A percentile compares a stretch with the other conserved stretches of the same genome.
Conservation (phyloP, 768 basidiomycete genomes). For the Termitomyces sp. region DNA sequence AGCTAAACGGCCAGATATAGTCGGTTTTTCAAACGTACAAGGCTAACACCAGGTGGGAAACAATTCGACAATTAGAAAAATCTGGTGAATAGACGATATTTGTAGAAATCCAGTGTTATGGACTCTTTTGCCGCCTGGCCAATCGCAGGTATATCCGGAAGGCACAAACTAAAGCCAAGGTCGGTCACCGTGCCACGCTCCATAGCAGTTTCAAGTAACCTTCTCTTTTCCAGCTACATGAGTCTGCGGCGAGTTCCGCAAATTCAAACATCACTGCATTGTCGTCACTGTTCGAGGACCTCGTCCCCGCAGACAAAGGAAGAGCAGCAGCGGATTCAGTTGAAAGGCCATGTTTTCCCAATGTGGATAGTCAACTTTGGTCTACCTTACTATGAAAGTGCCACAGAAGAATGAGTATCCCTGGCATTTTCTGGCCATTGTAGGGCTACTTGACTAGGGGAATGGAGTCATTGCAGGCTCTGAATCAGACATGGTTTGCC, state of each 20-base stretch:
- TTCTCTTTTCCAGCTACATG: slow-evolving; percentile 11
- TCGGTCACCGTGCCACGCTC: slow-evolving; percentile 16
- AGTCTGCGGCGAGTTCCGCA: slow-evolving; percentile 18
- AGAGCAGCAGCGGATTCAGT: slow-evolving; percentile 11
- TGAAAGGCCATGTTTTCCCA: slow-evolving; percentile 3
- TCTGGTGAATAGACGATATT: slow-evolving; percentile 5
- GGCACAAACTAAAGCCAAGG: slow-evolving; percentile 6
- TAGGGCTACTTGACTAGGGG: neutral
- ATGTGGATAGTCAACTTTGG: neutral
- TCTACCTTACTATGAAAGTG: neutral
- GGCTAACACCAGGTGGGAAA: neutral
- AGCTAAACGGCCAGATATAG: neutral
- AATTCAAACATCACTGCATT: slow-evolving; percentile 10
- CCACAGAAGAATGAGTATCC: neutral
- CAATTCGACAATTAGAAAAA: neutral
- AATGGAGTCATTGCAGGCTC: neutral
- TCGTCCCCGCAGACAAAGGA: slow-evolving; percentile 18
- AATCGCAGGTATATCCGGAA: slow-evolving; percentile 12
- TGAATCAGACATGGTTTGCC: neutral
- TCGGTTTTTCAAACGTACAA: neutral
- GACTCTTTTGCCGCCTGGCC: slow-evolving; percentile 10
- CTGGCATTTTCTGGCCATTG: neutral
- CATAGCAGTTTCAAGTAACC: slow-evolving; percentile 10
- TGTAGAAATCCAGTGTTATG: slow-evolving; percentile 2
- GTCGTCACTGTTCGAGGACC: neutral